A percentile compares a stretch with the other conserved stretches of the same genome.
Conservation (phyloP, 1,284 basidiomycete species). For the Ustilago vetiveriae region DNA sequence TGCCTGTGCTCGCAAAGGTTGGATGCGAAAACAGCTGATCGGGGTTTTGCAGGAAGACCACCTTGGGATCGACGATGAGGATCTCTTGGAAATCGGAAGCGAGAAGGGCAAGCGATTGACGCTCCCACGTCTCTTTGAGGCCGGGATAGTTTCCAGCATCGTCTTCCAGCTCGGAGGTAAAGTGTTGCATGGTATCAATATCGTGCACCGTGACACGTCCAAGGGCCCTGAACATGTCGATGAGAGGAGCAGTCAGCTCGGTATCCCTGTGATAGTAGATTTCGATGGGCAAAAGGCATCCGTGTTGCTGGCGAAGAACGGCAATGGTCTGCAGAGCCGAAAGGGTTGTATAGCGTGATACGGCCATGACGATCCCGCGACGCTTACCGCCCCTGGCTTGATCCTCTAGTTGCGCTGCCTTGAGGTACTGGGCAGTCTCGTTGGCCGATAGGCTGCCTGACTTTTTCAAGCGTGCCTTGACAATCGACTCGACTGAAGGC, state of each 20-base stretch:
- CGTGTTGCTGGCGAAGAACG: conserved; percentile 20
- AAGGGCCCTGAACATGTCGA: conserved; percentile 16
- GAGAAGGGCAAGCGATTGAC: conserved; percentile 27
- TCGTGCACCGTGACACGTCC: conserved; percentile 20
- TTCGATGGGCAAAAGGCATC: conserved; percentile 33
- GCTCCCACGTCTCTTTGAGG: conserved; percentile 26
- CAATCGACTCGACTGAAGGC: conserved; percentile 15
- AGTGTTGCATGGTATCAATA: conserved; percentile 20
- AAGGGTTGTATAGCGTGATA: conserved; percentile 15
- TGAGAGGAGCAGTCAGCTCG: conserved; percentile 22
- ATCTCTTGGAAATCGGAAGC: conserved; percentile 37
- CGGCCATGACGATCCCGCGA: conserved; percentile 37
- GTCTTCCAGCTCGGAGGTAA: conserved; percentile 34
- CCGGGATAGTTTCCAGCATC: conserved; percentile 35
- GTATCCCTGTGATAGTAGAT: conserved; percentile 31
- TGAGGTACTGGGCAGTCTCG: conserved; percentile 8
- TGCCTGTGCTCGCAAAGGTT: conserved; percentile 25
- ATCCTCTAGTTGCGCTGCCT: conserved; percentile 15
- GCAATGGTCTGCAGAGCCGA: conserved; percentile 33
- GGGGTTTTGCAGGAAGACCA: conserved; percentile 46
- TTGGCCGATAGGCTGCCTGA: conserved; percentile 9
- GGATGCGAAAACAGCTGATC: conserved; percentile 28
- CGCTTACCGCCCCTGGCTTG: conserved; percentile 20
- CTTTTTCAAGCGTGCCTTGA: conserved; percentile 15
- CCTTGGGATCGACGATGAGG: conserved; percentile 31